Base-by-base conservation (phyloP, 495 filamentous ascomycete genomes). In the Parathielavia hyrcaniae region DNA sequence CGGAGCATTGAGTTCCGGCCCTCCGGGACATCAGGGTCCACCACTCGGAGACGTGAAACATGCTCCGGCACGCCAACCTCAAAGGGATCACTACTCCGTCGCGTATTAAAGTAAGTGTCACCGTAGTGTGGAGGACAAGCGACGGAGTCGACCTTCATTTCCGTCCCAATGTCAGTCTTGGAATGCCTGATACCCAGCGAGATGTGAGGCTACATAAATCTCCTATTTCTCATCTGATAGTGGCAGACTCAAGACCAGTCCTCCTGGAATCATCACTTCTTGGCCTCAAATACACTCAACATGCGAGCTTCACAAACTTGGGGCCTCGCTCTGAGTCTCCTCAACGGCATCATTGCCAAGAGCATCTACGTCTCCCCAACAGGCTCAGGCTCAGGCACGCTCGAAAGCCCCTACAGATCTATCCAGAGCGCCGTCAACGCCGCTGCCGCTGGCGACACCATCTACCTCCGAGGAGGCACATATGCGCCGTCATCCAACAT, bases 341-440 rank as follows among this genome's bases (percentile, higher is more conserved):
- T 50, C 32, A 50, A 34, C 48, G 34, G 48, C 34, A 17, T 22
- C 14, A 22, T 34, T 6, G 48, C 48, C 48, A 50, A 50, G 34
- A 26, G 19, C 48, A 38, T 50, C 34, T 50, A 50, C 34, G 48
- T 50, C 34, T 50, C 48, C 17, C 48, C 48, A 23, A 38, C 48
- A 50, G 48, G 48, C 48, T 38, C 17, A 22, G 48, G 48, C 17
- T 50, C 48, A 19, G 48, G 48, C 17, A 50, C 48, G 5, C 48
- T 50, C 19, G 48, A 38, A 39, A 50, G 34, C 17, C 48, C 48
- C 17, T 50, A 50, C 19, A 32, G 48, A 38, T 50, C 48, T 6
- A 50, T 50, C 48, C 48, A 50, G 48, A 8, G n/a, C 9, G 48
- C 48, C 48, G 48, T 50, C 34, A 23, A 50, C 48, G 48, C 48